Percentiles rank a stretch among this genome's conserved stretches.
Conservation (phyloP, 768 basidiomycete species). For the Tephrocybe sp. region DNA sequence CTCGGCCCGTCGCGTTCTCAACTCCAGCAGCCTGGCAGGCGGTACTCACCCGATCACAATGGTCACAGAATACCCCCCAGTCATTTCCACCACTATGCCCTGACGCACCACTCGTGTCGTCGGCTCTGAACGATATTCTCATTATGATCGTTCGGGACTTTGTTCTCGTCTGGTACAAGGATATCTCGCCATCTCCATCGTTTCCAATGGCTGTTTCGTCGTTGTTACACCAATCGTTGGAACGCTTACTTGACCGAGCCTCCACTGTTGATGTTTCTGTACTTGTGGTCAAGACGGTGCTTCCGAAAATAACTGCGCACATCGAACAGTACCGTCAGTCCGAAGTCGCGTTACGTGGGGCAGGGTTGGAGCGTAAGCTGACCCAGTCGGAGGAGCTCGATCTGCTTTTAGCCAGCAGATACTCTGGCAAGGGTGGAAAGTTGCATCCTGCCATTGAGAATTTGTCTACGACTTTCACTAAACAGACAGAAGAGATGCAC, state of each 20-base stretch:
- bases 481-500: constrained; percentile 88
- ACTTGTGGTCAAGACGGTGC: constrained; percentile 76
- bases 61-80: constrained; percentile 75
- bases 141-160: constrained; percentile 85
- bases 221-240: constrained; percentile 66
- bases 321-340: constrained; percentile 90
- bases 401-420: constrained; percentile 79
- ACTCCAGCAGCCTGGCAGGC: constrained; percentile 96
- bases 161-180: constrained; percentile 85
- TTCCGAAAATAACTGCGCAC: constrained; percentile 89
- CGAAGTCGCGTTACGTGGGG: constrained; percentile 82
- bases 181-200: constrained; percentile 81
- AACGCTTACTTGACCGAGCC: constrained; percentile 56
- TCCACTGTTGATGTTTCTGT: constrained; percentile 68
- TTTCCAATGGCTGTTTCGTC: constrained; percentile 86
- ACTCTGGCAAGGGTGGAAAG: constrained; percentile 63
- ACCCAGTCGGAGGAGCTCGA: constrained; percentile 92
- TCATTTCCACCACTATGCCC: constrained; percentile 68
- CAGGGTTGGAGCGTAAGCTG: constrained; percentile 75
- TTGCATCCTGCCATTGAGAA: constrained; percentile 89
- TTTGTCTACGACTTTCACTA: constrained; percentile 84
- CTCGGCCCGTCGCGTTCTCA: constrained; percentile 81
- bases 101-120: constrained; percentile 62
- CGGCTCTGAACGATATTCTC: constrained; percentile 78
- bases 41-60: constrained; percentile 83